Evolutionary conservation across 2,329 filamentous ascomycete species (phyloP).

Genomic region (Cladophialophora psammophila): DNA sequence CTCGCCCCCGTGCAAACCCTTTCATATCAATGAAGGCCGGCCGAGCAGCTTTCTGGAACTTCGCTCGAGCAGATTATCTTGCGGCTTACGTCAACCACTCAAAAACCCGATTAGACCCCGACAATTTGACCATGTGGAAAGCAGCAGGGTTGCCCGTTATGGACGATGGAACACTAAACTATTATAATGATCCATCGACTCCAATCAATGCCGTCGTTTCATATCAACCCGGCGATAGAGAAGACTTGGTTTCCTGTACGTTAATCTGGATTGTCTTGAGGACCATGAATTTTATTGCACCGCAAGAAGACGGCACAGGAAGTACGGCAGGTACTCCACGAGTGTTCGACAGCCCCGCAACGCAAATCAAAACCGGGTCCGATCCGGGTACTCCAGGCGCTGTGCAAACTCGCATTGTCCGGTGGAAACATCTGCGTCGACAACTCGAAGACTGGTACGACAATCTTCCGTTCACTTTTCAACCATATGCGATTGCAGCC

Average conservation of each 20-base stretch:
- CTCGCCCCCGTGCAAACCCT: slow-evolving; percentile 29
- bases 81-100: slow-evolving; percentile 70
- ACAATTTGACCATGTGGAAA: slow-evolving; percentile 69
- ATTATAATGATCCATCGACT: slow-evolving; percentile 29
- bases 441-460: slow-evolving; percentile 67
- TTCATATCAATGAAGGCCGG: slow-evolving; percentile 60
- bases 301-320: slow-evolving; percentile 28
- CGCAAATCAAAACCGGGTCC: slow-evolving; percentile 8
- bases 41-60: slow-evolving; percentile 71
- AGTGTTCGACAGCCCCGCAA: slow-evolving; percentile 44
- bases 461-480: slow-evolving; percentile 66
- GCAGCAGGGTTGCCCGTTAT: slow-evolving; percentile 67
- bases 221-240: slow-evolving; percentile 47
- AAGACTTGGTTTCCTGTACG: slow-evolving; percentile 70
- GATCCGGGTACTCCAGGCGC: slow-evolving; percentile 58
- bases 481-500: slow-evolving; percentile 61
- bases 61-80: slow-evolving; percentile 70
- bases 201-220: slow-evolving; percentile 28
- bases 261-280: slow-evolving; percentile 72
- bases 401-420: slow-evolving; percentile 47
- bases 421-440: slow-evolving; percentile 63
- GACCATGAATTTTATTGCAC: slow-evolving; percentile 68
- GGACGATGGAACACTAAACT: slow-evolving; percentile 51
- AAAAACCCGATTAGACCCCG: slow-evolving; percentile 67
- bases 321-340: slow-evolving; percentile 48